phyloP scores from a whole-genome alignment of 441 rosid species.

The Manihot esculenta region DNA sequence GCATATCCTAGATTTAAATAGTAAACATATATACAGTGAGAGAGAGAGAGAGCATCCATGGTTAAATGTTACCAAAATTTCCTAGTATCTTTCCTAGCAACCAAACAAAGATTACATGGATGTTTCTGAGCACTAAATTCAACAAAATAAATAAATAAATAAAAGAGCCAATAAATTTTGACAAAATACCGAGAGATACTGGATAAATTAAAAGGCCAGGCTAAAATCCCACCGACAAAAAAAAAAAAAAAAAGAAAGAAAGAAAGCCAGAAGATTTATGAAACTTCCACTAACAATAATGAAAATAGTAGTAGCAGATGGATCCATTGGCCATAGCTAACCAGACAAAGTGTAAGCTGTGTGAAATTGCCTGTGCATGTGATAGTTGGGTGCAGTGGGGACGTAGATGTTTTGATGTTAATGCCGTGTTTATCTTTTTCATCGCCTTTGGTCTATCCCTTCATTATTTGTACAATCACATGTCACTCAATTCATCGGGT shows the following conservation, averaged over 20 bases:
- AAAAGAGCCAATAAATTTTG: background rate
- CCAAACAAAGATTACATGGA: constrained; percentile 3
- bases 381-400: no score
- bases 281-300: background rate
- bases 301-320: no score
- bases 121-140: background rate
- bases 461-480: no score
- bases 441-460: background rate
- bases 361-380: background rate
- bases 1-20: no score
- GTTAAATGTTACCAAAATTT: background rate
- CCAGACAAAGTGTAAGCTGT: background rate
- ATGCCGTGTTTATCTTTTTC: constrained; percentile 1
- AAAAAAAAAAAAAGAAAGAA: no score
- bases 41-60: background rate
- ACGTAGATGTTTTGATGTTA: no score
- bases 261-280: background rate
- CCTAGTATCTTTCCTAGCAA: background rate
- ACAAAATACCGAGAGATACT: no score
- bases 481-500: background rate
- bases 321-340: background rate
- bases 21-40: no score
- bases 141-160: background rate
- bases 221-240: no score
- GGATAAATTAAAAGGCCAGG: no score